Base-by-base conservation (phyloP, 2,329 filamentous ascomycete genomes). In the Paecilomyces sp. region DNA sequence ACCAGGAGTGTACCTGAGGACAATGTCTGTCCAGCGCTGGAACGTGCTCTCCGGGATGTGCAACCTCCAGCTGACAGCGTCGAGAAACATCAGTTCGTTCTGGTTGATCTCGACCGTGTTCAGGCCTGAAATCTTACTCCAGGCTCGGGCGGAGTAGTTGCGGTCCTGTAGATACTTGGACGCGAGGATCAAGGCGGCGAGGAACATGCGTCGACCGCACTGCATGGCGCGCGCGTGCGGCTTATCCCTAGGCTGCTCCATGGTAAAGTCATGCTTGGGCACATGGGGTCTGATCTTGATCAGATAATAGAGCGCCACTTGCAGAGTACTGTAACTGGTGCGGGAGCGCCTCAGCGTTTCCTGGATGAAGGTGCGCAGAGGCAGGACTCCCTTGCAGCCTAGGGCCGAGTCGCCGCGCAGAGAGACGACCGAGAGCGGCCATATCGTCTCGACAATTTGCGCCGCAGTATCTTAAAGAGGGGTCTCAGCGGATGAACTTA, bases 51-150 rank as follows among this genome's bases (percentile, higher is more conserved):
- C 92, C 0, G 91, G 88, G 64, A 99, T 93, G 74, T 99, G 94
- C 31, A 99, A 85, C 69, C 92, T 91, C 92, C 93, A 99, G 74
- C 91, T 88, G 63, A 99, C 91, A 54, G 92, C 90, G 62, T 88
- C 79, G 54, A 99, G 83, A 73, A 97, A 99, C 18, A 90, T 87
- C 74, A 95, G 88, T 78, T 99, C 94, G 74, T 97, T 97, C 71
- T 92, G 89, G 77, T 97, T 97, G 76, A 99, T 97, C 77, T 99
- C 94, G 59, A 85, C 81, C 3, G 92, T 92, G 72, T 90, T 91
- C 60, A 99, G 82, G n/a, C 94, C 94, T 18, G 94, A 97, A 67
- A 99, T 99, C 81, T 96, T 97, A 76, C 93, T 97, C 94, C 94
- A 99, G 51, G 94, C 94, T 59, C 93, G 88, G 55, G 94, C 92